phyloP scores from a whole-genome alignment of 495 filamentous ascomycete species.

The Penicillium canariense region DNA sequence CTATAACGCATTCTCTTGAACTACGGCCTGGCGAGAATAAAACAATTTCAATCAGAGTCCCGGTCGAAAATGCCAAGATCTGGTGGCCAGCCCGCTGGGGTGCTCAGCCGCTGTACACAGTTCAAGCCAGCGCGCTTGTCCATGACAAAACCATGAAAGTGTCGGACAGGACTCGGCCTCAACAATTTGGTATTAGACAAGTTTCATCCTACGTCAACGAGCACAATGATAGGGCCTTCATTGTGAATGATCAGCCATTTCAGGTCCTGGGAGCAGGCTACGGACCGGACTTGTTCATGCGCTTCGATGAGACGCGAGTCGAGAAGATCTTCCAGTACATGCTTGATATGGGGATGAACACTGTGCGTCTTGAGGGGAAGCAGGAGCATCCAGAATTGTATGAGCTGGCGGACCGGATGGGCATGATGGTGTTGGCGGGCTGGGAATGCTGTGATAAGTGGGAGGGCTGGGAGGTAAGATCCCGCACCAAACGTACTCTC shows the following conservation, averaged over 20 bases:
- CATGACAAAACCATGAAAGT: constrained; percentile 16
- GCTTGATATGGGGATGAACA: constrained; percentile 61
- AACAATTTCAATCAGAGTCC: constrained; percentile 34
- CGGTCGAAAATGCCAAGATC: constrained; percentile 55
- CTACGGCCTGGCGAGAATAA: constrained; percentile 39
- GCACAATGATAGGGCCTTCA: constrained; percentile 54
- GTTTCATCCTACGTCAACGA: constrained; percentile 50
- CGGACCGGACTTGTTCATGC: constrained; percentile 59
- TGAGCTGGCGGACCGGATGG: constrained; percentile 54
- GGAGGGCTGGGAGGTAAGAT: constrained; percentile 55
- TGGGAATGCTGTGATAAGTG: constrained; percentile 73
- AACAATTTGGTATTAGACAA: constrained; percentile 55
- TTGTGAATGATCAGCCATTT: constrained; percentile 55
- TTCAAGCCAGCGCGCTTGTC: constrained; percentile 39
- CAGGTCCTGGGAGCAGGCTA: constrained; percentile 61
- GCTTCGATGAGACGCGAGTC: constrained; percentile 47
- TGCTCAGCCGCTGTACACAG: constrained; percentile 65
- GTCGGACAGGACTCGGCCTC: constrained; percentile 42
- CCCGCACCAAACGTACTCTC: neutral
- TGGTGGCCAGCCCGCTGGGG: constrained; percentile 84
- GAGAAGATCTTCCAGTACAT: constrained; percentile 47
- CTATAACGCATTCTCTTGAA: constrained; percentile 30
- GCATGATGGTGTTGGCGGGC: constrained; percentile 60
- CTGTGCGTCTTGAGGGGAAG: constrained; percentile 62
- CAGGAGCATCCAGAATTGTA: constrained; percentile 62